These are phyloP conservation scores for Mychonastes homosphaera DNA, from an alignment of 139 green algal species.

Conservation along the genomic window DNA sequence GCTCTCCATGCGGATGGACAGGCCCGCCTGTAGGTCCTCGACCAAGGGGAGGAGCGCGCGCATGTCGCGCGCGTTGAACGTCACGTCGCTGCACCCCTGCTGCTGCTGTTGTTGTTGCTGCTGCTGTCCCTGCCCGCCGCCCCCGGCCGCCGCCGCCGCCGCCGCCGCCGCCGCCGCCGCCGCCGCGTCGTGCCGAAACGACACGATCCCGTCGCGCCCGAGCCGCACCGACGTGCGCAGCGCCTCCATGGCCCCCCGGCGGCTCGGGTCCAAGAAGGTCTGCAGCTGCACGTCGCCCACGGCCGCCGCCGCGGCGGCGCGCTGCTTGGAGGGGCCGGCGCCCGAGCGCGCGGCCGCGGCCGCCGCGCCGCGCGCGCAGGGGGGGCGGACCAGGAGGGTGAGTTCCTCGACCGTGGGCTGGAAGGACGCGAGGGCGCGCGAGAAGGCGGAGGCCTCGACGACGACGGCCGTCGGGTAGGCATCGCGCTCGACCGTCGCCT, in stretches of 20 bases:
- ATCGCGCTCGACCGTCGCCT: constrained; percentile 52
- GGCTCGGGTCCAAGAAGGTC: constrained; percentile 58
- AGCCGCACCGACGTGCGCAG: too few species aligned
- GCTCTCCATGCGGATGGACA: constrained; percentile 7
- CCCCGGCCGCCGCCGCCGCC: too few species aligned
- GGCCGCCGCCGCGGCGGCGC: not conserved
- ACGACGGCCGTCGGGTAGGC: constrained; percentile 39
- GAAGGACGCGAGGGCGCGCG: constrained; percentile 56
- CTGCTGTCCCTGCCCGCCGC: too few species aligned
- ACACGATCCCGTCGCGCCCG: too few species aligned
- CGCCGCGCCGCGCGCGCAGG: constrained; percentile 19
- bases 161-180: too few species aligned
- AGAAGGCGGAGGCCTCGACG: constrained; percentile 28
- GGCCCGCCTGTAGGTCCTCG: not conserved
- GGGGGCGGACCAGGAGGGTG: constrained; percentile 60
- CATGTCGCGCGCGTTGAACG: not conserved
- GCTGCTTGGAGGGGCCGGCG: not conserved
- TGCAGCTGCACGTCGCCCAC: constrained; percentile 27
- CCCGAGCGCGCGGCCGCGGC: not conserved
- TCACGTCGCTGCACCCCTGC: too few species aligned
- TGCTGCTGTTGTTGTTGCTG: too few species aligned
- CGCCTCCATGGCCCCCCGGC: too few species aligned
- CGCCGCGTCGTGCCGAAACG: too few species aligned
- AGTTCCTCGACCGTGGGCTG: constrained; percentile 56
- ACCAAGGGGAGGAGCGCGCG: not conserved